phyloP scores from a whole-genome alignment of 2,329 filamentous ascomycete genomes.

The Penicillium sclerotigenum region DNA sequence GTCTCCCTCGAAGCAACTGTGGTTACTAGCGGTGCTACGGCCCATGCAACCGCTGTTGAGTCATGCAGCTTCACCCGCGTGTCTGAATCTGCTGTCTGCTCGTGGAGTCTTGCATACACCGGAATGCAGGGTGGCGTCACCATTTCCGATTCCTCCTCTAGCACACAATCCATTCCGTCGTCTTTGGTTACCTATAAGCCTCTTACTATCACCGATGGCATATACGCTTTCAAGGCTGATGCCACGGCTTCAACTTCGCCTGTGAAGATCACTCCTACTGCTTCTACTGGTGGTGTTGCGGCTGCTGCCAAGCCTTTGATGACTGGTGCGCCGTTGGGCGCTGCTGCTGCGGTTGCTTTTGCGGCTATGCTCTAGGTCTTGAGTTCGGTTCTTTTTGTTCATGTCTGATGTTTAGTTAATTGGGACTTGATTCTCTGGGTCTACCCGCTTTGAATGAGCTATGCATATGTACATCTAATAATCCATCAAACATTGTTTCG shows the following conservation, averaged over 20 bases:
- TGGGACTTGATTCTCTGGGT: not conserved
- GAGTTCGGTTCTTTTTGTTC: not conserved
- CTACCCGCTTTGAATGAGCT: not conserved
- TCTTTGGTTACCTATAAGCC: not conserved
- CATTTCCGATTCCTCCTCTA: not conserved
- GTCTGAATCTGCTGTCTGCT: slow-evolving; percentile 10
- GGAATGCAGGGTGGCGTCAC: not conserved
- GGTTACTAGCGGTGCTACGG: not conserved
- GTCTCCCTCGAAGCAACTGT: not conserved
- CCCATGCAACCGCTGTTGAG: not conserved
- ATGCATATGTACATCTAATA: not conserved
- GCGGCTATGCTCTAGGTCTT: slow-evolving; percentile 7
- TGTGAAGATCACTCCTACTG: not conserved
- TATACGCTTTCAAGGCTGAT: not conserved
- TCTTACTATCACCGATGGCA: slow-evolving; percentile 6
- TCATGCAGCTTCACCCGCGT: slow-evolving; percentile 8
- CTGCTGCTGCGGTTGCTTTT: slow-evolving; percentile 7
- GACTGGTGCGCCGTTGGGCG: slow-evolving; percentile 3
- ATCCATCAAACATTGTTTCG: not conserved
- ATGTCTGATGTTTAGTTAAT: not conserved
- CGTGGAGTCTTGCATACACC: not conserved
- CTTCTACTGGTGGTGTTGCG: slow-evolving; percentile 1
- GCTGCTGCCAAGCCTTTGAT: not conserved
- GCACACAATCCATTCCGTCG: not conserved
- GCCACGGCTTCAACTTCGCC: slow-evolving; percentile 4